These are phyloP conservation scores for Hortiboletus campestris DNA, from an alignment of 768 basidiomycete genomes.

Conservation along the genomic window DNA sequence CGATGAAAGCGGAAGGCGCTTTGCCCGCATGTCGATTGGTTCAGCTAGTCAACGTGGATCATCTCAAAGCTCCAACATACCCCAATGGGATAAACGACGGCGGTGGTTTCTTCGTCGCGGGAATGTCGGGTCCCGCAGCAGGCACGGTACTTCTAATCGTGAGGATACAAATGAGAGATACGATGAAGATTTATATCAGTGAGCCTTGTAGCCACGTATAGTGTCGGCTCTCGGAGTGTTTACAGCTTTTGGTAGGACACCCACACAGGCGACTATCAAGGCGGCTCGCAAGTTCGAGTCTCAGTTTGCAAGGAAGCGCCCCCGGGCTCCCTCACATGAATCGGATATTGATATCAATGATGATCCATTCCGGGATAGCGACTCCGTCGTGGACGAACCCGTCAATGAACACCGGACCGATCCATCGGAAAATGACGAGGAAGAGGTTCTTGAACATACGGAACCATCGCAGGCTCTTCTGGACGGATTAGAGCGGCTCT, in stretches of 20 bases:
- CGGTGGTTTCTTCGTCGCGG: slow-evolving; percentile 16
- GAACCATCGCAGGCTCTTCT: slow-evolving; percentile 36
- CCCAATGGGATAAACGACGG: slow-evolving; percentile 2
- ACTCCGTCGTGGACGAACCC: slow-evolving; percentile 1
- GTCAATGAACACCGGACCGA: not conserved
- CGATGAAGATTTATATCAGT: slow-evolving; percentile 7
- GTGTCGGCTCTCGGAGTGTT: not conserved
- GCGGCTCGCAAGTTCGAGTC: slow-evolving; percentile 13
- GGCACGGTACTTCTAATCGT: not conserved
- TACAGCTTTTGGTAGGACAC: slow-evolving; percentile 6
- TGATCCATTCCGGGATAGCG: slow-evolving; percentile 1
- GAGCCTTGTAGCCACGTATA: not conserved
- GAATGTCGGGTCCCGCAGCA: slow-evolving; percentile 2
- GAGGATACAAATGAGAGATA: not conserved
- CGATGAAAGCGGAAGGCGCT: not conserved
- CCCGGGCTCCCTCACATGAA: not conserved
- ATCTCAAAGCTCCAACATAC: not conserved
- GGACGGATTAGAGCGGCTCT: slow-evolving; percentile 34
- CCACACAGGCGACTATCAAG: slow-evolving; percentile 9
- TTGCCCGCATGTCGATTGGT: slow-evolving; percentile 23
- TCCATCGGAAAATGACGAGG: slow-evolving; percentile 12
- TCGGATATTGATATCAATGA: not conserved
- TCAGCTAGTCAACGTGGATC: slow-evolving; percentile 1
- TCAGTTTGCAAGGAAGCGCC: slow-evolving; percentile 8
- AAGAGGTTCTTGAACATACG: slow-evolving; percentile 4